Evolutionary conservation across 352 stramenopile genomes (phyloP).

Genomic region (Phytophthora idaei): DNA sequence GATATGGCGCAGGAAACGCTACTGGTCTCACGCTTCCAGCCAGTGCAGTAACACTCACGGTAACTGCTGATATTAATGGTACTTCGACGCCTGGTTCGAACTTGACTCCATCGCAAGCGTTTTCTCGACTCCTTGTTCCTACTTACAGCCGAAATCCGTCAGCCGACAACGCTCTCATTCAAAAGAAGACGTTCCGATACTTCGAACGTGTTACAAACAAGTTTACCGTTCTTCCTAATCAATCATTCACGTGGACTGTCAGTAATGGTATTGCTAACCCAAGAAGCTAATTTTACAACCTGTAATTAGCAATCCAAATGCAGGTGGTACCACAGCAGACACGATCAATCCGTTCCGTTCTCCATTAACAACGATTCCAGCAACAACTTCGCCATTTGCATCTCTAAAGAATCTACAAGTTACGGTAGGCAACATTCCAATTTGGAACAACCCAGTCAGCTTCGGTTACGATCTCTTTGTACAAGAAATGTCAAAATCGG

Average conservation of each 20-base stretch:
- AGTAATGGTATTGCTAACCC: slow-evolving; percentile 11
- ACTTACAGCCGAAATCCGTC: slow-evolving; percentile 9
- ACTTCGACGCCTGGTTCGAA: background rate
- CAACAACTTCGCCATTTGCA: slow-evolving; percentile 18
- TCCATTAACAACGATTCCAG: slow-evolving; percentile 17
- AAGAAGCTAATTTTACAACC: slow-evolving; percentile 9
- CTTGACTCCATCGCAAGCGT: slow-evolving; percentile 4
- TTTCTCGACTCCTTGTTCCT: slow-evolving; percentile 6
- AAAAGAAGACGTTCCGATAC: slow-evolving; percentile 27
- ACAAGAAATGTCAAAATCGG: slow-evolving; percentile 21
- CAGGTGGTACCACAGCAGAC: background rate
- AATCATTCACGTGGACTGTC: slow-evolving; percentile 5
- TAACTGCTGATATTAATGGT: slow-evolving; percentile 6
- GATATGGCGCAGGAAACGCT: background rate
- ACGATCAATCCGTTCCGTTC: background rate
- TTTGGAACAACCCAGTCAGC: slow-evolving; percentile 8
- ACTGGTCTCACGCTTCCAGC: slow-evolving; percentile 1
- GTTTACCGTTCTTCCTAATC: slow-evolving; percentile 4
- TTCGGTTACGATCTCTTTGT: slow-evolving; percentile 26
- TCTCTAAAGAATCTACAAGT: slow-evolving; percentile 1
- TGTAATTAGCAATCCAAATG: background rate
- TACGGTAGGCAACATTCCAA: slow-evolving; percentile 9
- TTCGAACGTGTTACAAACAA: slow-evolving; percentile 23
- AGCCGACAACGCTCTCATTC: slow-evolving; percentile 9
- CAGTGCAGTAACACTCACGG: background rate